Evolutionary conservation across 2,329 filamentous ascomycete genomes (phyloP).

Genomic region (Phoma sp.): DNA sequence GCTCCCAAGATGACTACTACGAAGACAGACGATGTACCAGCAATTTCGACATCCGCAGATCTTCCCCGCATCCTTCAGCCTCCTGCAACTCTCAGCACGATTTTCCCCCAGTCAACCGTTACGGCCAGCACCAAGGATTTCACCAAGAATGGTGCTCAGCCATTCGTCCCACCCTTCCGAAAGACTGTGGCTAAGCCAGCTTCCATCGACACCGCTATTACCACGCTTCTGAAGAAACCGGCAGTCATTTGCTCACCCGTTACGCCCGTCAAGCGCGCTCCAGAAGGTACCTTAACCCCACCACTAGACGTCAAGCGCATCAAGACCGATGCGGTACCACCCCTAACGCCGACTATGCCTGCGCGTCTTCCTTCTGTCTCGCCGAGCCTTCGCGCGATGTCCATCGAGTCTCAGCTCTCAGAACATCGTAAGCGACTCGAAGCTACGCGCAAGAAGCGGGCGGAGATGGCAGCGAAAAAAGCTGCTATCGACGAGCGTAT

Average conservation of each 20-base stretch:
- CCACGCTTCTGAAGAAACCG: constrained; percentile 2
- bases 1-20: not conserved
- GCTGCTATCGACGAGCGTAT: constrained; percentile 22
- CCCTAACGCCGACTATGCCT: not conserved
- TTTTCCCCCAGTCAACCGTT: not conserved
- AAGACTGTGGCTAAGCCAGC: constrained; percentile 1
- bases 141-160: not conserved
- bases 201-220: constrained; percentile 1
- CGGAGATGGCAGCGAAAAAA: constrained; percentile 25
- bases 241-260: not conserved
- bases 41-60: not conserved
- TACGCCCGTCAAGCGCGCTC: not conserved
- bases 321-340: constrained; percentile 1
- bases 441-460: constrained; percentile 20
- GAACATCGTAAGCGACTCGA: constrained; percentile 29
- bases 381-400: not conserved
- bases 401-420: constrained; percentile 19
- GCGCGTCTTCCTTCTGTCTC: constrained; percentile 4
- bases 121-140: not conserved
- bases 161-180: not conserved
- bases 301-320: constrained; percentile 19
- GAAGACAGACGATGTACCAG: not conserved
- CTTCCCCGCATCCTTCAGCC: not conserved
- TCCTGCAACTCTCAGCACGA: not conserved
- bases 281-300: constrained; percentile 2